Conservation (phyloP, 2,329 filamentous ascomycete species). For the Talaromyces sp. region DNA sequence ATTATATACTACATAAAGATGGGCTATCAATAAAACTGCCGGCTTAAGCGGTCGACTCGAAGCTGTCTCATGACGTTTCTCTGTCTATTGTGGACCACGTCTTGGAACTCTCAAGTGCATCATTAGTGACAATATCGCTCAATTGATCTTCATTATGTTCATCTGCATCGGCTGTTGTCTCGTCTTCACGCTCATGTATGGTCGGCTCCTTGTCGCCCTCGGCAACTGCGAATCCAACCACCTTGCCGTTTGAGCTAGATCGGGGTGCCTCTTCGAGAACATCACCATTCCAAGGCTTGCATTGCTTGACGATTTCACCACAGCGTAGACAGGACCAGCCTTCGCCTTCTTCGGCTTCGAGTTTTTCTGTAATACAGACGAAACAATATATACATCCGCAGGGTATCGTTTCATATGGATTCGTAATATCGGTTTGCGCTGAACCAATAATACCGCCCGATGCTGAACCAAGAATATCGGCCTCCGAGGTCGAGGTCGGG, state of each 20-base stretch:
- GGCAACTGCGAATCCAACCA: slow-evolving; percentile 43
- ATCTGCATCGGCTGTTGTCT: slow-evolving; percentile 22
- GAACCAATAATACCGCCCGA: slow-evolving; percentile 80
- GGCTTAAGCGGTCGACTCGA: not conserved
- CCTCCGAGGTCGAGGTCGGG: slow-evolving; percentile 66
- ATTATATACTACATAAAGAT: not conserved
- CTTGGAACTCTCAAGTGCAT: slow-evolving; percentile 36
- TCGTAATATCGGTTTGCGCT: slow-evolving; percentile 89
- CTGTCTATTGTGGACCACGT: slow-evolving; percentile 40
- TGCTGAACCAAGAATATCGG: slow-evolving; percentile 70
- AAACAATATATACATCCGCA: slow-evolving; percentile 96
- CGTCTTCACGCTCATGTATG: slow-evolving; percentile 20
- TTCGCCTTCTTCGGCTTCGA: slow-evolving; percentile 91
- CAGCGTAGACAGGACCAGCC: slow-evolving; percentile 91
- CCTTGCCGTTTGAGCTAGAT: slow-evolving; percentile 38
- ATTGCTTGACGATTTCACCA: slow-evolving; percentile 78
- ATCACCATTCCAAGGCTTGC: slow-evolving; percentile 88
- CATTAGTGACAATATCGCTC: slow-evolving; percentile 32
- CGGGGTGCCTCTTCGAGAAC: slow-evolving; percentile 57
- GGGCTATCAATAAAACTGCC: not conserved
- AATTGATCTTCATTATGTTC: slow-evolving; percentile 22
- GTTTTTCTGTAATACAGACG: slow-evolving; percentile 83
- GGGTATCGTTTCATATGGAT: slow-evolving; percentile 86
- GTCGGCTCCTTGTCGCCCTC: slow-evolving; percentile 24
- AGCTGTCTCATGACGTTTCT: not conserved